These are phyloP conservation scores for Neonothopanus nambi DNA, from an alignment of 1,284 basidiomycete genomes.

Conservation along the genomic window DNA sequence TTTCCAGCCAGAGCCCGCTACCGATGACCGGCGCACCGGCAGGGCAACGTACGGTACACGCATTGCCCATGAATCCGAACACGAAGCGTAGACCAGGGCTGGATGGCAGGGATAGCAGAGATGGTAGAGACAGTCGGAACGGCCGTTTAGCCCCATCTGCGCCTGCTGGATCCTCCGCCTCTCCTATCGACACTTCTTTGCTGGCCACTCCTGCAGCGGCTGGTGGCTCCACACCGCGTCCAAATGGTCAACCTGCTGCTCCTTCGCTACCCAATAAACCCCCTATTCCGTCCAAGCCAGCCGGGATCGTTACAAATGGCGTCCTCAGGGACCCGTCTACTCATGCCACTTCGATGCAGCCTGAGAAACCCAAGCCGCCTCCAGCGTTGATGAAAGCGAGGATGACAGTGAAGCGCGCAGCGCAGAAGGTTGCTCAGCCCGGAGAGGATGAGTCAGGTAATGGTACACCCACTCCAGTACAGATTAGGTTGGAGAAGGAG, in stretches of 20 bases:
- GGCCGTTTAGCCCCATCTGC: not conserved
- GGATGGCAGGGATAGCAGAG: not conserved
- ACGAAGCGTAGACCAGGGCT: too few species aligned
- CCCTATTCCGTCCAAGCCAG: constrained; percentile 1
- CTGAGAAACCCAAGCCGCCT: constrained; percentile 11
- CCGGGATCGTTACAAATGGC: not conserved
- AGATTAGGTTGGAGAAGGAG: constrained; percentile 7
- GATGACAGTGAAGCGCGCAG: not conserved
- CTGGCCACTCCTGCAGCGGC: too few species aligned
- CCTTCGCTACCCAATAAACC: not conserved
- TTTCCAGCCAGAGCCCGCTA: too few species aligned
- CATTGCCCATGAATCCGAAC: not conserved
- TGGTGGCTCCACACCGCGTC: not conserved
- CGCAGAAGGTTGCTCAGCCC: not conserved
- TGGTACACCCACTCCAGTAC: constrained; percentile 13
- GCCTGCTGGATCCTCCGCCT: not conserved
- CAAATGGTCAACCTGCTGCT: not conserved
- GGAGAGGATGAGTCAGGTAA: not conserved
- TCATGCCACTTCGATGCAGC: not conserved
- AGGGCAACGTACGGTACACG: not conserved
- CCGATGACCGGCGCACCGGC: not conserved
- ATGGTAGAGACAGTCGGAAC: not conserved
- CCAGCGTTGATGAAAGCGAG: constrained; percentile 19
- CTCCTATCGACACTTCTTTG: not conserved
- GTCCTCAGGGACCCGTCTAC: not conserved